phyloP scores from a whole-genome alignment of 148 eudicot species.

The Camellia granthamiana region DNA sequence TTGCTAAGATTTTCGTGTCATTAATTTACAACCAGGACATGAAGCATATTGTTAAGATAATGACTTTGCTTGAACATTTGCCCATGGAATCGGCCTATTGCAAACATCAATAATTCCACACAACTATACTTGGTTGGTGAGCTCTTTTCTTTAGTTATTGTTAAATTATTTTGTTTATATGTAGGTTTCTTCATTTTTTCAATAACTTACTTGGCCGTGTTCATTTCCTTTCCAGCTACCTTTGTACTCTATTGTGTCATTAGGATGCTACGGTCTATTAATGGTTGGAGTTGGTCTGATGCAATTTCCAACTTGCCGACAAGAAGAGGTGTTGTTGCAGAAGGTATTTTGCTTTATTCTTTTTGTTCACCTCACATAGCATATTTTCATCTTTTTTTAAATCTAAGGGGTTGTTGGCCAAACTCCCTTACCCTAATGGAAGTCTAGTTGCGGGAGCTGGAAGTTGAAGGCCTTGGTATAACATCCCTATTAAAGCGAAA shows the following conservation, averaged over 20 bases:
- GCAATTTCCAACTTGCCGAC: conserved; percentile 89
- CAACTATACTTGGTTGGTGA: conserved; percentile 85
- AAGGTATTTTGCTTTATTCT: conserved; percentile 40
- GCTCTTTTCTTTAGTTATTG: conserved; percentile 17
- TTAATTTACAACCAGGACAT: conserved; percentile 26
- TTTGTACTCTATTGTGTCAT: conserved; percentile 62
- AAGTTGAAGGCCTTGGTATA: background rate
- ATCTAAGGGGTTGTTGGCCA: no score
- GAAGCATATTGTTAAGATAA: conserved; percentile 87
- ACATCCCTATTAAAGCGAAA: background rate
- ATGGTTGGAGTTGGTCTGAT: conserved; percentile 87
- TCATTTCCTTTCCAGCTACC: conserved; percentile 56
- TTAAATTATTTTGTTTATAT: background rate
- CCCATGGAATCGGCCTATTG: conserved; percentile 69
- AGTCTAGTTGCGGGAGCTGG: background rate
- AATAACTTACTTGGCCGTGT: background rate
- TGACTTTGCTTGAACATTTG: conserved; percentile 56
- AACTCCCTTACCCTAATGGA: background rate
- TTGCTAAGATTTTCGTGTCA: background rate
- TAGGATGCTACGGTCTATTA: conserved; percentile 84
- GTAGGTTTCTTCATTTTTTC: background rate
- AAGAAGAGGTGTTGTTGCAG: conserved; percentile 71
- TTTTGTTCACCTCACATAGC: background rate
- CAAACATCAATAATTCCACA: conserved; percentile 53
- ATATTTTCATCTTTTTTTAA: background rate